These are phyloP conservation scores for Scenedesmus sp. DNA, from an alignment of 163 green algal genomes.

Conservation along the genomic window DNA sequence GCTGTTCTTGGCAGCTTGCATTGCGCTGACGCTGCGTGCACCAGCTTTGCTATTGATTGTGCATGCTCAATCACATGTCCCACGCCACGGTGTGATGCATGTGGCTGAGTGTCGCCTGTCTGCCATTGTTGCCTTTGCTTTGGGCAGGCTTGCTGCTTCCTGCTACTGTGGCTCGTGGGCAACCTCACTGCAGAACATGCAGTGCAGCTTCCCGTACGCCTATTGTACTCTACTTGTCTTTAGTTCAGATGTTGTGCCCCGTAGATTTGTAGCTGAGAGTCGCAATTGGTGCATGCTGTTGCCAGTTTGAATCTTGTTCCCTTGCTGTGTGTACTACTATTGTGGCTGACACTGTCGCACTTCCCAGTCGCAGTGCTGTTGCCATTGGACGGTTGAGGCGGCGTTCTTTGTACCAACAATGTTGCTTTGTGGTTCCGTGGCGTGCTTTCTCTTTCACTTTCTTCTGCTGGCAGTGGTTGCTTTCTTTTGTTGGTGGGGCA, in stretches of 20 bases:
- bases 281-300: background rate
- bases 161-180: background rate
- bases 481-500: background rate
- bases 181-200: conserved; percentile 5
- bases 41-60: background rate
- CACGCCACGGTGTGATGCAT: background rate
- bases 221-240: background rate
- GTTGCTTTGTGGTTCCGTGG: background rate
- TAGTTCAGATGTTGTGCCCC: background rate
- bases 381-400: background rate
- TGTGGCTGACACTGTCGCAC: background rate
- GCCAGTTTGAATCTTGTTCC: background rate
- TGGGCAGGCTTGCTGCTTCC: background rate
- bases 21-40: background rate
- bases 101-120: background rate
- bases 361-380: background rate
- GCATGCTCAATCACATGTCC: background rate
- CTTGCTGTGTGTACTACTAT: background rate
- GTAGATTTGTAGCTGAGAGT: background rate
- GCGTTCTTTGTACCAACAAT: background rate
- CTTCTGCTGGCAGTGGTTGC: background rate
- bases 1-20: background rate
- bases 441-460: background rate
- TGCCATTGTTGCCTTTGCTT: background rate
- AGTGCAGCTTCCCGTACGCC: background rate